A percentile compares a stretch with the other conserved stretches of the same genome.
phyloP scores from a whole-genome alignment of 2,329 filamentous ascomycete genomes.

The Aschersonia sp. region DNA sequence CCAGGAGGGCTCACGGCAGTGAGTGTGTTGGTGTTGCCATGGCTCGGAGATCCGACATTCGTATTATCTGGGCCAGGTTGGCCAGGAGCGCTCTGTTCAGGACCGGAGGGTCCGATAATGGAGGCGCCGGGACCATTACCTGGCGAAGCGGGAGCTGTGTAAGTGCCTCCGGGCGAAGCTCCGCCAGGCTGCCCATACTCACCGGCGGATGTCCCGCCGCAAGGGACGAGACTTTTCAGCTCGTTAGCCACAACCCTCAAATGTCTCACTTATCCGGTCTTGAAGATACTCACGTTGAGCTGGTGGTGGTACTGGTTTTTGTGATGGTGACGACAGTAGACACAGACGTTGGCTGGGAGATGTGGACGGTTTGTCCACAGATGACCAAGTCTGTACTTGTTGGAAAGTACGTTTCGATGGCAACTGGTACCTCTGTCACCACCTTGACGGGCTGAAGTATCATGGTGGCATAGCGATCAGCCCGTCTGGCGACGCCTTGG shows the following conservation, averaged over 20 bases:
- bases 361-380: slow-evolving; percentile 1
- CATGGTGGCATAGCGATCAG: neutral
- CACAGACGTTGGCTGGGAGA: neutral
- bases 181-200: neutral
- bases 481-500: neutral
- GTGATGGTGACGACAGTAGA: slow-evolving; percentile 3
- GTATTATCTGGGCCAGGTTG: neutral
- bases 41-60: neutral
- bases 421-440: slow-evolving; percentile 1
- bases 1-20: neutral
- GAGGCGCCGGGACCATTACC: neutral
- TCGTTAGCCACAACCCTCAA: neutral
- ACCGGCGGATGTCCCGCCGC: neutral
- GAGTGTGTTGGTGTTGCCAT: neutral
- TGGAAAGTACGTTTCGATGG: neutral
- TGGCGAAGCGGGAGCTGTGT: neutral
- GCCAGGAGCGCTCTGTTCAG: too few species aligned
- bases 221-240: neutral
- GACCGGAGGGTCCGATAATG: neutral
- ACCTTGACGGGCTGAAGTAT: slow-evolving; percentile 1
- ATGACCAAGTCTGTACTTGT: neutral
- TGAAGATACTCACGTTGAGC: slow-evolving; percentile 1
- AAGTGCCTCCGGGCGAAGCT: neutral
- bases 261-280: neutral
- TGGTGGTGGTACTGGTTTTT: neutral